Conservation (phyloP, 352 stramenopile genomes). For the Globisporangium nagaii region DNA sequence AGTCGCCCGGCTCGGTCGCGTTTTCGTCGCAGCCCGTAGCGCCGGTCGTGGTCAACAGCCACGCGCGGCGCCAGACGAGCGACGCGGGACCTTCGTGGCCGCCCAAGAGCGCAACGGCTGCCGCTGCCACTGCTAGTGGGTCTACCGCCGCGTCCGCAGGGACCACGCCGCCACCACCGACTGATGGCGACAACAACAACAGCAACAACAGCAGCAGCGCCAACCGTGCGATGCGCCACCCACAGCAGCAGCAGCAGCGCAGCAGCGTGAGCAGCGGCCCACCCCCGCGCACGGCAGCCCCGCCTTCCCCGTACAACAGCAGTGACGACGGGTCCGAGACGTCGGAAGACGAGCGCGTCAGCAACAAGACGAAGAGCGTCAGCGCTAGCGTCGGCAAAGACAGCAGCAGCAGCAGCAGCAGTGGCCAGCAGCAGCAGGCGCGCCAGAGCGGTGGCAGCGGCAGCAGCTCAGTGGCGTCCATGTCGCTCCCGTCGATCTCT, state of each 20-base stretch:
- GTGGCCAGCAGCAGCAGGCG: neutral
- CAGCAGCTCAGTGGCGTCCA: neutral
- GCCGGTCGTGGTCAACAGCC: constrained; percentile 22
- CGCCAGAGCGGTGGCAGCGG: neutral
- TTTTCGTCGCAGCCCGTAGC: constrained; percentile 39
- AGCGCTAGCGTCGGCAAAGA: neutral
- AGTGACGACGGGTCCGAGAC: constrained; percentile 13
- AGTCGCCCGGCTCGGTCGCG: constrained; percentile 15
- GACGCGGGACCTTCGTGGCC: constrained; percentile 7
- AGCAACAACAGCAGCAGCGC: constrained; percentile 7
- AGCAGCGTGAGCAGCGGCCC: neutral
- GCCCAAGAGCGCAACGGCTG: neutral
- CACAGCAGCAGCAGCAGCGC: neutral
- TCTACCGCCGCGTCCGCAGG: too few species aligned
- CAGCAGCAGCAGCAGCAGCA: neutral
- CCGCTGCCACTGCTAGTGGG: neutral
- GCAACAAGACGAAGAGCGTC: constrained; percentile 3
- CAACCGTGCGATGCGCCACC: neutral
- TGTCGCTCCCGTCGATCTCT: constrained; percentile 37
- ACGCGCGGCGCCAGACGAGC: constrained; percentile 13
- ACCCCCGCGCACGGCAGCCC: neutral
- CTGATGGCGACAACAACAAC: neutral
- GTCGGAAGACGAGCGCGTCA: constrained; percentile 7
- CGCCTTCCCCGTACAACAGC: constrained; percentile 10
- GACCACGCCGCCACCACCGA: neutral